A percentile compares a stretch with the other conserved stretches of the same genome.
phyloP scores from a whole-genome alignment of 352 stramenopile genomes.

The Hyaloperonospora arabidopsidis region DNA sequence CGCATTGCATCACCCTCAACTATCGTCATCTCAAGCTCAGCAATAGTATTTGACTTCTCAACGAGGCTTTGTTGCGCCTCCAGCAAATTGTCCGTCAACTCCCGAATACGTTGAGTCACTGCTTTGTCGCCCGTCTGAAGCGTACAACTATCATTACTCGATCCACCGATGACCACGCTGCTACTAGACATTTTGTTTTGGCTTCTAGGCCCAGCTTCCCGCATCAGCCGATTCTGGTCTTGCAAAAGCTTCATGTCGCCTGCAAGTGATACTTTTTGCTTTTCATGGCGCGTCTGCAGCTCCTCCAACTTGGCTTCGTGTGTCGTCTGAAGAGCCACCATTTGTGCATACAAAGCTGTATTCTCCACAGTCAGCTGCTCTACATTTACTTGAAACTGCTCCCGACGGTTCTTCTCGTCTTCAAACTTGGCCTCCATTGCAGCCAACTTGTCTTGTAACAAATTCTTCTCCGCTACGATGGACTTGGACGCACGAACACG shows the following conservation, averaged over 20 bases:
- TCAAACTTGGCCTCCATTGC: constrained; percentile 68
- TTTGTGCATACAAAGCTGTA: constrained; percentile 78
- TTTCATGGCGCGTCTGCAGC: constrained; percentile 54
- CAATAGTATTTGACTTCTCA: constrained; percentile 52
- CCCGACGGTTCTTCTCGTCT: constrained; percentile 68
- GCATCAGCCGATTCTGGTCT: constrained; percentile 70
- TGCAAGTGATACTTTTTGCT: constrained; percentile 56
- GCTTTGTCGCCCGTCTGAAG: constrained; percentile 33
- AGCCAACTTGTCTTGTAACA: constrained; percentile 55
- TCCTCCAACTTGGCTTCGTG: constrained; percentile 82
- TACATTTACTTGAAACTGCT: constrained; percentile 84
- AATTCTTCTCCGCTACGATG: constrained; percentile 67
- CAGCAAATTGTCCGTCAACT: constrained; percentile 67
- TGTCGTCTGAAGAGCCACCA: constrained; percentile 76
- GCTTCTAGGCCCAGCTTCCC: constrained; percentile 28
- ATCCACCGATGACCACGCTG: constrained; percentile 5
- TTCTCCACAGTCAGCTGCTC: constrained; percentile 83
- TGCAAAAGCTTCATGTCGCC: constrained; percentile 74
- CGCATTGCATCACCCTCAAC: constrained; percentile 66
- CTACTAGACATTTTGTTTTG: constrained; percentile 7
- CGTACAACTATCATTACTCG: constrained; percentile 9
- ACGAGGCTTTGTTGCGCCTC: constrained; percentile 53
- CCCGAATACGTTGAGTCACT: constrained; percentile 42
- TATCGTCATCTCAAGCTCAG: constrained; percentile 54
- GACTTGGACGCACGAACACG: constrained; percentile 52